Evolutionary conservation across 2,329 filamentous ascomycete species (phyloP).

Genomic region (Monosporascus sp.): DNA sequence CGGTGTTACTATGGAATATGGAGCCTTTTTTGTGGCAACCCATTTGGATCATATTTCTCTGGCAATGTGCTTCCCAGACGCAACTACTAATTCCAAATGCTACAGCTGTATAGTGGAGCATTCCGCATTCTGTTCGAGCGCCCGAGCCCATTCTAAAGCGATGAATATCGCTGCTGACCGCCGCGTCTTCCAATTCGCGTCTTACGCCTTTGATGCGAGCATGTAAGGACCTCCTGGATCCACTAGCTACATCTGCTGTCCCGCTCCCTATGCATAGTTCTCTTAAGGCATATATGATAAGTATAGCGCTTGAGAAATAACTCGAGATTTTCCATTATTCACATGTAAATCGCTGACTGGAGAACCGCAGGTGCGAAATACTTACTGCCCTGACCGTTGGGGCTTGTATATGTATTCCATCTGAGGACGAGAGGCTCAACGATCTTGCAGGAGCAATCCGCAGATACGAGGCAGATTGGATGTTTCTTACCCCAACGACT

Average conservation of each 20-base stretch:
- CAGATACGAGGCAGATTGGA: slow-evolving; percentile 10
- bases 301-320: too few species aligned
- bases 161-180: slow-evolving; percentile 2
- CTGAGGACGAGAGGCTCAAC: slow-evolving; percentile 28
- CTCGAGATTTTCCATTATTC: too few species aligned
- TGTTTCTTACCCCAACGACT: slow-evolving; percentile 17
- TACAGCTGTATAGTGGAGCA: slow-evolving; percentile 9
- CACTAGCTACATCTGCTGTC: background rate
- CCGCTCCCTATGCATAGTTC: background rate
- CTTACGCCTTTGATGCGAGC: slow-evolving; percentile 34
- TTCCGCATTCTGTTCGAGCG: slow-evolving; percentile 1
- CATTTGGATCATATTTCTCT: background rate
- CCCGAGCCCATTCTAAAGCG: background rate
- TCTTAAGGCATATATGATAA: background rate
- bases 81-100: slow-evolving; percentile 26
- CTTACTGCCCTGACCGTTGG: slow-evolving; percentile 30
- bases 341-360: background rate
- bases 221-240: slow-evolving; percentile 6
- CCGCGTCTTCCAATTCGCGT: slow-evolving; percentile 16
- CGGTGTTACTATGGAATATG: too few species aligned
- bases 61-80: background rate
- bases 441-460: slow-evolving; percentile 21
- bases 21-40: background rate
- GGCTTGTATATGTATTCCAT: slow-evolving; percentile 33
- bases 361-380: slow-evolving; percentile 21